Evolutionary conservation across 1,284 basidiomycete genomes (phyloP).

Genomic region (Laetiporus sulphureus): DNA sequence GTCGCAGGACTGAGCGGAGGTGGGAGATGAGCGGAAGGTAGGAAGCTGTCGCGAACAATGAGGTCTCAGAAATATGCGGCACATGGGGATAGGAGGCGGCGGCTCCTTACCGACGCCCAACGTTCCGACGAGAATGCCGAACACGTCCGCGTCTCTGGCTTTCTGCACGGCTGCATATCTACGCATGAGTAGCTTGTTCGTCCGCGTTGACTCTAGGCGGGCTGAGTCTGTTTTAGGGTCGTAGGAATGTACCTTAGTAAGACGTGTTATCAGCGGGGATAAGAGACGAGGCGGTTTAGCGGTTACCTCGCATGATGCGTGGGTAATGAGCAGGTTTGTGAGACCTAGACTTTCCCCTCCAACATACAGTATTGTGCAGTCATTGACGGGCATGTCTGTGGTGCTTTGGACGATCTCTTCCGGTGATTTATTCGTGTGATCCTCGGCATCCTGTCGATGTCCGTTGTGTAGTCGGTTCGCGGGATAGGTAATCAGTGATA

Average conservation of each 20-base stretch:
- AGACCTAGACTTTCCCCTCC: constrained; percentile 80
- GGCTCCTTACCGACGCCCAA: constrained; percentile 72
- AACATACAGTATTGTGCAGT: constrained; percentile 68
- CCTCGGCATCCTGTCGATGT: neutral
- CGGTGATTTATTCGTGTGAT: neutral
- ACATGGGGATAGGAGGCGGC: neutral
- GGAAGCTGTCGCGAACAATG: constrained; percentile 40
- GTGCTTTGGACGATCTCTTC: no score
- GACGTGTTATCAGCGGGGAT: neutral
- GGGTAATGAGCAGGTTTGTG: constrained; percentile 84
- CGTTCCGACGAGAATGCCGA: constrained; percentile 93
- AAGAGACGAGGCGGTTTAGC: neutral
- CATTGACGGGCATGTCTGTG: constrained; percentile 5
- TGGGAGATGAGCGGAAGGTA: constrained; percentile 80
- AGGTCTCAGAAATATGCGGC: neutral
- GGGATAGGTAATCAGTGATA: constrained; percentile 14
- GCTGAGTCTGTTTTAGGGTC: constrained; percentile 49
- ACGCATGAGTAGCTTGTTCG: constrained; percentile 87
- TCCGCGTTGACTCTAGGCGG: constrained; percentile 53
- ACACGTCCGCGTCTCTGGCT: constrained; percentile 89
- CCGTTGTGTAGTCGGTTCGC: neutral
- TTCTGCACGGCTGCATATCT: constrained; percentile 86
- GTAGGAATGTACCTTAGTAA: constrained; percentile 66
- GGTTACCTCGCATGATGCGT: constrained; percentile 40
- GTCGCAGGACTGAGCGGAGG: constrained; percentile 60